phyloP scores from a whole-genome alignment of 345 rosid species.

The Geranium brycei region DNA sequence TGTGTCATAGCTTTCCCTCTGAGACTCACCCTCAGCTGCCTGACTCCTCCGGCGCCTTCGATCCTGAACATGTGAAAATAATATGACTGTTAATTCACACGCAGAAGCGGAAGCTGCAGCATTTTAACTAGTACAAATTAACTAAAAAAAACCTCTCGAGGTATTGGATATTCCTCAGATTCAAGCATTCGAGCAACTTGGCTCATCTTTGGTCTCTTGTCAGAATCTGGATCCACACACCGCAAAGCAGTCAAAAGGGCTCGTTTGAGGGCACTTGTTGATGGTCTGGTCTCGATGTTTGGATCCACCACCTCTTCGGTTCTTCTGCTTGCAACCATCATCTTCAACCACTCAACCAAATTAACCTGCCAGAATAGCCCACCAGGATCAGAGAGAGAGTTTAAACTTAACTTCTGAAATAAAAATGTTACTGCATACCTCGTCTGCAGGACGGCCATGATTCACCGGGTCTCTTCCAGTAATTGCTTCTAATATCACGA shows the following conservation, averaged over 20 bases:
- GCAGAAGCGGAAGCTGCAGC: no score
- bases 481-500: slow-evolving; percentile 15
- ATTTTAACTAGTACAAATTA: background rate
- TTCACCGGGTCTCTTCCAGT: slow-evolving; percentile 18
- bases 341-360: slow-evolving; percentile 16
- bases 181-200: slow-evolving; percentile 16
- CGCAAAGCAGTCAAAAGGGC: slow-evolving; percentile 13
- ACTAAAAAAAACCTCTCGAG: slow-evolving; percentile 10
- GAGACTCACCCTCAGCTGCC: slow-evolving; percentile 7
- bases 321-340: slow-evolving; percentile 16
- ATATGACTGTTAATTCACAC: background rate
- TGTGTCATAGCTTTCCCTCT: slow-evolving; percentile 10
- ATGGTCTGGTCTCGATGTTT: slow-evolving; percentile 13
- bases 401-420: background rate
- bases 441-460: slow-evolving; percentile 14
- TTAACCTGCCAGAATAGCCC: slow-evolving; percentile 4
- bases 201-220: slow-evolving; percentile 14
- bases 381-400: background rate
- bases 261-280: slow-evolving; percentile 15
- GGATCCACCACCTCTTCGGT: slow-evolving; percentile 15
- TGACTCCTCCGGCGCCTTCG: slow-evolving; percentile 10
- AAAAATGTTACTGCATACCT: slow-evolving; percentile 1
- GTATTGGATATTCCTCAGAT: slow-evolving; percentile 15
- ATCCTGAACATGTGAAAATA: slow-evolving; percentile 3
- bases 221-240: slow-evolving; percentile 15